Evolutionary conservation across 768 basidiomycete genomes (phyloP), one percentile per base, ranked within the genome.

Genomic region (Boletus coccyginus): DNA sequence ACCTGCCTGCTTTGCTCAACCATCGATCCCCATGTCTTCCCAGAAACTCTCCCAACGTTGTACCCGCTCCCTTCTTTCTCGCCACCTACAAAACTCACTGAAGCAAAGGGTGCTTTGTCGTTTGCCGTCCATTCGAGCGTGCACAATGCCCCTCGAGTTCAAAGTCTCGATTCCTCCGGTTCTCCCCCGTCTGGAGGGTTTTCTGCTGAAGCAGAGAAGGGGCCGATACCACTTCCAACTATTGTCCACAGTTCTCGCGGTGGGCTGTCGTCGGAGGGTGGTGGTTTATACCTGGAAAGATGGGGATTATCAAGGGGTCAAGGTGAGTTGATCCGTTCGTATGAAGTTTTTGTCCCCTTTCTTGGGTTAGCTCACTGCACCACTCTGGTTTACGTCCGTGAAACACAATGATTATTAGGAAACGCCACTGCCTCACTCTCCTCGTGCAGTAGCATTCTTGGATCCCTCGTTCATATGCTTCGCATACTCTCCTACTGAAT

Each of bases 281-380:
- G 86, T 94, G 1, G 74, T 97, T 16, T 94, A 94, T 68, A 81
- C 83, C 9, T 95, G 94, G 89, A 86, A 81, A 58, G 92, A 94
- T 63, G 90, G 92, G 17, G 87, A 93, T 55, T 78, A 85, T 27
- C 85, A 91, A 60, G 86, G 85, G 42, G 70, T 78, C 47, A 86
- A 84, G 76, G 91, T 92, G 62, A 52, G 79, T 38, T 16, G 33
- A 47, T 8, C 27, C 9, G 10, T 35, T 14, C 17, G 24, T 33
- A 14, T 12, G 21, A 11, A 6, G 8, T 40, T 21, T n/a, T 16
- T 17, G 8, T 11, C 27, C 9, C 42, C 14, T 32, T 19, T 21
- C 21, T 36, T 13, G 17, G 17, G 8, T 54, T 53, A 19, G 35
- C 53, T 59, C 46, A 57, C 46, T 12, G 11, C 43, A 31, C 21